Conservation (phyloP, 495 filamentous ascomycete genomes). For the Penicillium ochrochloron region DNA sequence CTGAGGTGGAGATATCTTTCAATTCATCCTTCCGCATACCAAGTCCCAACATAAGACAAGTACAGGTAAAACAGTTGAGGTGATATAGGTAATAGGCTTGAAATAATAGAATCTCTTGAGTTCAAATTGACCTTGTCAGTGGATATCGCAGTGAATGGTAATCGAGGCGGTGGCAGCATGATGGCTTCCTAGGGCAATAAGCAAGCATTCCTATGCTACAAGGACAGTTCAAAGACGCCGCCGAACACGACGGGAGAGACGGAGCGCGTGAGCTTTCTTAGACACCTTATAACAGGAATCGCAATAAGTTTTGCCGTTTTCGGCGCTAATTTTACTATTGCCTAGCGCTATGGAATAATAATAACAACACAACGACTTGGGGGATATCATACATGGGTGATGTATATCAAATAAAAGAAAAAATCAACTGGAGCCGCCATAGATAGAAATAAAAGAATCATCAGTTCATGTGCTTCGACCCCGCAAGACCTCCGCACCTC, state of each 20-base stretch:
- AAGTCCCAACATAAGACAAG: not conserved
- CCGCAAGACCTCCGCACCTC: constrained; percentile 47
- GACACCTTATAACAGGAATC: no score
- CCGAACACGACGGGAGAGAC: no score
- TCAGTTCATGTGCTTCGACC: constrained; percentile 39
- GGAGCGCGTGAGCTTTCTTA: no score
- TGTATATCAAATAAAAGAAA: constrained; percentile 15
- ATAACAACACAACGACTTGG: no score
- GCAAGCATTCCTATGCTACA: no score
- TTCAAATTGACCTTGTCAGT: not conserved
- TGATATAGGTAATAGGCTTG: constrained; percentile 22
- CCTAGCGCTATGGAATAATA: no score
- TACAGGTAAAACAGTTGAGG: constrained; percentile 9
- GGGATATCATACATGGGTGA: constrained; percentile 12
- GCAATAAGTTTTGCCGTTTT: no score
- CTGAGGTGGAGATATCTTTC: not conserved
- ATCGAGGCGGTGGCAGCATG: no score
- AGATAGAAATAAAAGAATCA: not conserved
- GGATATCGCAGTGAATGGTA: no score
- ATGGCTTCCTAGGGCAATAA: no score
- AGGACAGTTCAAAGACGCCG: no score
- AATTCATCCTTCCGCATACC: not conserved
- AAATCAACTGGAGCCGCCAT: not conserved
- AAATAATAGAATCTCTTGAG: not conserved
- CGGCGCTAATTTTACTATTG: no score